These are phyloP conservation scores for Gossypium aridum DNA, from an alignment of 441 rosid species.

Conservation along the genomic window DNA sequence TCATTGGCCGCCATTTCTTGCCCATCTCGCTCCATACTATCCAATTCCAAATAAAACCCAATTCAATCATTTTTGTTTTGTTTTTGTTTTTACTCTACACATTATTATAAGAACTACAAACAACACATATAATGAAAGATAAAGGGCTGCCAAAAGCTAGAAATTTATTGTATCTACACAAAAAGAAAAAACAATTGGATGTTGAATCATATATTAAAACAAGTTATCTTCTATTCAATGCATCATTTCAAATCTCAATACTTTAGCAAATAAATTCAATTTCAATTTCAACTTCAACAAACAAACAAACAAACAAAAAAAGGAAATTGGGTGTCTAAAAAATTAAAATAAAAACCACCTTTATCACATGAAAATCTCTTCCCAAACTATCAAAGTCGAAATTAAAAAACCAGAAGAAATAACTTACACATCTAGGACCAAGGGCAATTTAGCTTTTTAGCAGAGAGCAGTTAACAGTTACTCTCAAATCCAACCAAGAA, in stretches of 20 bases:
- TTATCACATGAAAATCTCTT: background rate
- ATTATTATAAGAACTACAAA: background rate
- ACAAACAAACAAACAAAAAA: background rate
- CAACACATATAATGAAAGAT: background rate
- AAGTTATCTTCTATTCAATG: background rate
- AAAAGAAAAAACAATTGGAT: background rate
- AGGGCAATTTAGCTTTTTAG: background rate
- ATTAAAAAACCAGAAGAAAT: background rate
- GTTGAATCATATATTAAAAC: background rate
- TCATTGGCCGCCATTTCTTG: constrained; percentile 38
- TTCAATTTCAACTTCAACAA: background rate
- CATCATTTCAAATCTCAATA: background rate
- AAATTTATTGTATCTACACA: background rate
- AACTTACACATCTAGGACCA: background rate
- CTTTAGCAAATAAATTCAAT: background rate
- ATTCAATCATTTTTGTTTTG: background rate
- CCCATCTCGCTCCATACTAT: constrained; percentile 38
- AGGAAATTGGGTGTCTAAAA: background rate
- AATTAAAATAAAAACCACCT: background rate
- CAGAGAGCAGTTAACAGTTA: background rate
- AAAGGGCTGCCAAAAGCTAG: background rate
- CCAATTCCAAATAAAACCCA: constrained; percentile 18
- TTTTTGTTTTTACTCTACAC: background rate
- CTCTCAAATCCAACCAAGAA: background rate
- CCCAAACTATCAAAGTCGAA: background rate